phyloP scores from a whole-genome alignment of 208 protist genomes.

The Endotrypanum monterogeii region DNA sequence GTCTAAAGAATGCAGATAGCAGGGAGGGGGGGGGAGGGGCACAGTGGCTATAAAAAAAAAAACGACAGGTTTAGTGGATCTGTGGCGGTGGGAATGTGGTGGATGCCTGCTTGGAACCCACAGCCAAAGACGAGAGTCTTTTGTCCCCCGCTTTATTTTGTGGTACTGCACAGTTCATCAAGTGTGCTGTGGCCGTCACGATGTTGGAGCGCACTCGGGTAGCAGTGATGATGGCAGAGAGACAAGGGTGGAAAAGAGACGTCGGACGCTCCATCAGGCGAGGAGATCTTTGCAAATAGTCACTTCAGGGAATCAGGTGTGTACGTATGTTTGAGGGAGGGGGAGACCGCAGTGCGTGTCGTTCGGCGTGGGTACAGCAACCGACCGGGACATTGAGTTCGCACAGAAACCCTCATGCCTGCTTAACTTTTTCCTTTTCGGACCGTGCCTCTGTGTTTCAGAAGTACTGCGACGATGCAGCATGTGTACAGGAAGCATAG shows the following conservation, averaged over 20 bases:
- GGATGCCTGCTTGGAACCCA: no score
- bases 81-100: no score
- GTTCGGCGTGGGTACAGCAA: background rate
- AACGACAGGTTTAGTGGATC: no score
- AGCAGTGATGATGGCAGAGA: background rate
- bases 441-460: no score
- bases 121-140: background rate
- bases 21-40: background rate
- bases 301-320: no score
- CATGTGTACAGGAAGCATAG: no score
- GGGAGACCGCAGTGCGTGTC: background rate
- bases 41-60: background rate
- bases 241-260: background rate
- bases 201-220: background rate
- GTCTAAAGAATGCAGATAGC: background rate
- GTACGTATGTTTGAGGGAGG: background rate
- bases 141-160: background rate
- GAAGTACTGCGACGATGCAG: no score
- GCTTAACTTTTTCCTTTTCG: no score
- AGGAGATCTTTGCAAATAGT: background rate
- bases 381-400: no score
- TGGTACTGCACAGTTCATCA: background rate
- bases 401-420: no score
- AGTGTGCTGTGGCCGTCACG: background rate
- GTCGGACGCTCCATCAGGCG: background rate